These are phyloP conservation scores for Dichotomopilus funicola DNA, from an alignment of 2,329 filamentous ascomycete species.

Conservation along the genomic window DNA sequence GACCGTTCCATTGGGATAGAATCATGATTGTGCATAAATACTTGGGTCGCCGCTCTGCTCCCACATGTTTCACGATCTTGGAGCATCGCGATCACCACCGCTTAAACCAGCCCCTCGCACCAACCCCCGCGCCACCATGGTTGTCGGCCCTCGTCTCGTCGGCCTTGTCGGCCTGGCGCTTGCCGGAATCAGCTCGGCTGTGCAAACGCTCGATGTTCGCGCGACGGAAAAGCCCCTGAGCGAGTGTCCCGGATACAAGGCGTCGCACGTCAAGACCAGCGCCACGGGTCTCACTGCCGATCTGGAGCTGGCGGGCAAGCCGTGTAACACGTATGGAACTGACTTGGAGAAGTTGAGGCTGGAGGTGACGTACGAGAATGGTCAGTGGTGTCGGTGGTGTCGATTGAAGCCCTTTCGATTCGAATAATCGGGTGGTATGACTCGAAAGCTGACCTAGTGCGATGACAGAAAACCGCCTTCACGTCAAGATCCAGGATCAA, in stretches of 20 bases:
- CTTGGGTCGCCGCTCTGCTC: too few species aligned
- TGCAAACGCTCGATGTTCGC: conserved; percentile 12
- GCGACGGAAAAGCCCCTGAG: conserved; percentile 25
- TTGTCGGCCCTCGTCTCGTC: conserved; percentile 11
- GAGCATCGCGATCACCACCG: not conserved
- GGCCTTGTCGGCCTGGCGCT: conserved; percentile 17
- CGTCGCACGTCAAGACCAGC: conserved; percentile 47
- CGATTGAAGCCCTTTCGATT: not conserved
- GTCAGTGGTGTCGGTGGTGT: conserved; percentile 21
- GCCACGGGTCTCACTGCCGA: conserved; percentile 53
- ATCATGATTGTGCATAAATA: too few species aligned
- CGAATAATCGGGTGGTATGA: not conserved
- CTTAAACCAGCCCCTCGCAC: not conserved
- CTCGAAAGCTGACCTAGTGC: not conserved
- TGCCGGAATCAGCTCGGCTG: conserved; percentile 11
- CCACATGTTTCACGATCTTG: not conserved
- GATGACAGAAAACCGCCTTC: conserved; percentile 55
- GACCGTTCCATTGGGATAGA: too few species aligned
- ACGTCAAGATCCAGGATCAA: conserved; percentile 68
- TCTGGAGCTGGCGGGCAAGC: conserved; percentile 54
- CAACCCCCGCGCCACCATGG: conserved; percentile 11
- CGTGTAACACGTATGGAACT: conserved; percentile 64
- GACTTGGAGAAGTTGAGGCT: conserved; percentile 58
- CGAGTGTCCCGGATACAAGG: conserved; percentile 55
- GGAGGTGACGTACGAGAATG: conserved; percentile 58